Percentiles rank a stretch among this genome's conserved stretches.
Conservation (phyloP, 2,329 filamentous ascomycete genomes). For the Dendrostoma leiphaemia region DNA sequence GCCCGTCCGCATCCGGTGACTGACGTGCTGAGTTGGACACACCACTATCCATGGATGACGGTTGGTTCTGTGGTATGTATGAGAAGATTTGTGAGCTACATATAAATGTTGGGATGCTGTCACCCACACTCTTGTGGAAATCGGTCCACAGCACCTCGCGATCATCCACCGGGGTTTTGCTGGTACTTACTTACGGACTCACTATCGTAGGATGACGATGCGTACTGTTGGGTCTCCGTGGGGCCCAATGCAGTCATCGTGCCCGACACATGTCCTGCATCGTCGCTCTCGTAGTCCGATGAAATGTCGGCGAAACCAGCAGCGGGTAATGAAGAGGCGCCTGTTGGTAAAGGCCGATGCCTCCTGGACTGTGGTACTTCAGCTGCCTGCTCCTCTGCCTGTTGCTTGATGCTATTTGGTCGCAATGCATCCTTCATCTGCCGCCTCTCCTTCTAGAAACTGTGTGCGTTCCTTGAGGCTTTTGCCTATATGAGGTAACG, state of each 20-base stretch:
- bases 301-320: background rate
- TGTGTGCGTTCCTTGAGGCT: conserved; percentile 88
- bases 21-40: background rate
- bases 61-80: background rate
- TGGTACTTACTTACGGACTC: background rate
- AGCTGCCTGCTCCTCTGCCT: conserved; percentile 6
- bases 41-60: background rate
- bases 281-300: background rate
- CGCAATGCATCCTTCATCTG: conserved; percentile 37
- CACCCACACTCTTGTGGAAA: background rate
- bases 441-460: conserved; percentile 78
- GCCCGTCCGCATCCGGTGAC: background rate
- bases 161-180: background rate
- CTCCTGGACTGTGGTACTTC: conserved; percentile 23
- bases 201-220: background rate
- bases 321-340: conserved; percentile 18
- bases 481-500: conserved; percentile 61
- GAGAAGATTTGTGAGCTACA: background rate
- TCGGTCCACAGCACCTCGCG: background rate
- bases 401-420: conserved; percentile 30
- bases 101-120: background rate
- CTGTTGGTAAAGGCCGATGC: conserved; percentile 20
- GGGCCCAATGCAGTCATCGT: background rate
- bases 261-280: background rate
- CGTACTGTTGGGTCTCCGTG: background rate